Conservation (phyloP, 2,329 filamentous ascomycete genomes). For the Metarhizium rileyi region DNA sequence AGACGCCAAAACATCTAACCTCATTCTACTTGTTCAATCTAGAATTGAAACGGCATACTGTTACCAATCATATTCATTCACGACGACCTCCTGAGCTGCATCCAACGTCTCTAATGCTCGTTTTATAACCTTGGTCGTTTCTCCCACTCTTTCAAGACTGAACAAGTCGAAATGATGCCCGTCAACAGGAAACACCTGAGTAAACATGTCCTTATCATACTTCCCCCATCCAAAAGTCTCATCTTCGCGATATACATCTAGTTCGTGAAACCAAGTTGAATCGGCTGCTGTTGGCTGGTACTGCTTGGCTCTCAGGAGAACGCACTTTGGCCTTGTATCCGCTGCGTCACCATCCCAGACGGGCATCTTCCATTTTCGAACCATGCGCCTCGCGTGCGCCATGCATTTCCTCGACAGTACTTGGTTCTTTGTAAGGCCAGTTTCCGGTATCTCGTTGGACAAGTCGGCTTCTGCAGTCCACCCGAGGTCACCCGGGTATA, state of each 20-base stretch:
- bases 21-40: no score
- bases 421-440: slow-evolving; percentile 25
- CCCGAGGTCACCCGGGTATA: slow-evolving; percentile 24
- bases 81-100: background rate
- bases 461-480: background rate
- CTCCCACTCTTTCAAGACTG: slow-evolving; percentile 17
- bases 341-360: slow-evolving; percentile 21
- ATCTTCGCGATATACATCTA: slow-evolving; percentile 36
- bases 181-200: slow-evolving; percentile 35
- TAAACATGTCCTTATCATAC: slow-evolving; percentile 35
- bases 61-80: background rate
- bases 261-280: slow-evolving; percentile 14
- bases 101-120: slow-evolving; percentile 8
- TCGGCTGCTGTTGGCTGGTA: slow-evolving; percentile 24
- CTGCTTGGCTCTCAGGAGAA: slow-evolving; percentile 37
- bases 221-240: slow-evolving; percentile 37
- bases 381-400: slow-evolving; percentile 30
- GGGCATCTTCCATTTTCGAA: slow-evolving; percentile 30
- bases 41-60: background rate
- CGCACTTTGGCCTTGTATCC: slow-evolving; percentile 26
- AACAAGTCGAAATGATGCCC: slow-evolving; percentile 45
- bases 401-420: slow-evolving; percentile 29
- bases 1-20: no score
- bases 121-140: slow-evolving; percentile 18
- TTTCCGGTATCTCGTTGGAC: slow-evolving; percentile 13